Conservation (phyloP, 2,329 filamentous ascomycete species). For the Epichloe hybrida region DNA sequence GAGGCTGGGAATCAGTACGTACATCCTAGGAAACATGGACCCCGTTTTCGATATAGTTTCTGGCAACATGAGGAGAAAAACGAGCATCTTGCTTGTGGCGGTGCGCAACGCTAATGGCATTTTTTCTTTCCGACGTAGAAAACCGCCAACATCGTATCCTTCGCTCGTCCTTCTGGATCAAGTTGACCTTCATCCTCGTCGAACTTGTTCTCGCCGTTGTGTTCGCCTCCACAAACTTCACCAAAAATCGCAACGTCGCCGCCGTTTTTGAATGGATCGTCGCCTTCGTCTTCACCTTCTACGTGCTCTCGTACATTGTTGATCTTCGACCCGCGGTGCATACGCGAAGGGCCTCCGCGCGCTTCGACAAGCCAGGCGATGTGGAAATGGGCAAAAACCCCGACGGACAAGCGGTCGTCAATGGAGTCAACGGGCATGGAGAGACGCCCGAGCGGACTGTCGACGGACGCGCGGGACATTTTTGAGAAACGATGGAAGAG, state of each 20-base stretch:
- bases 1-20: constrained; percentile 58
- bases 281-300: constrained; percentile 75
- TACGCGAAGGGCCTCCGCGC: constrained; percentile 29
- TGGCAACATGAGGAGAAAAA: too few relatives aligned
- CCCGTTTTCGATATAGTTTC: too few relatives aligned
- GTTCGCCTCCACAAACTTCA: constrained; percentile 49
- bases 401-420: neutral
- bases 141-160: constrained; percentile 66
- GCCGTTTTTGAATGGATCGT: constrained; percentile 72
- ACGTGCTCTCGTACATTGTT: constrained; percentile 73
- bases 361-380: constrained; percentile 18
- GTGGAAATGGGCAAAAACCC: constrained; percentile 9
- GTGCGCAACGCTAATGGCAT: neutral
- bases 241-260: constrained; percentile 44
- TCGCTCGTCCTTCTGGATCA: constrained; percentile 71
- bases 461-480: neutral
- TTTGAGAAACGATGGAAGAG: neutral
- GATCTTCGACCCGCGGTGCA: constrained; percentile 71
- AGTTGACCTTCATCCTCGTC: constrained; percentile 69
- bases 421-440: neutral
- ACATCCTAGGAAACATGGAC: neutral
- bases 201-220: constrained; percentile 61
- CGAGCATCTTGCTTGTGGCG: too few relatives aligned
- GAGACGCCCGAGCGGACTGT: neutral
- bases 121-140: constrained; percentile 23